phyloP scores from a whole-genome alignment of 345 rosid genomes.

The Anacardium occidentale region DNA sequence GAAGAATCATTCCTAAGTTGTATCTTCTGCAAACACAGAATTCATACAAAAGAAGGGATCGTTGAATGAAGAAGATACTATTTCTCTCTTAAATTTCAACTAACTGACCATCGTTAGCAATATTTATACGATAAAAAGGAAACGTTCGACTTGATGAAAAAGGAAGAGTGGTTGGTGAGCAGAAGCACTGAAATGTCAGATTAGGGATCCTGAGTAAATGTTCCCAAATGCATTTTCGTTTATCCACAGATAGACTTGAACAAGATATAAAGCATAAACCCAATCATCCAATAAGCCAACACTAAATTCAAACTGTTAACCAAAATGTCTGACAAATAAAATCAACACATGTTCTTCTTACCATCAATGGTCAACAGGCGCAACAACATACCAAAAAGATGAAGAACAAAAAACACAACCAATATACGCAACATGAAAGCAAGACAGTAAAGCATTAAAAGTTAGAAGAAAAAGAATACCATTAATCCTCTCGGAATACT shows the following conservation, averaged over 20 bases:
- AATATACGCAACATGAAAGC: neutral
- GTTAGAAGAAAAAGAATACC: slow-evolving; percentile 29
- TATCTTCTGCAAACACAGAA: neutral
- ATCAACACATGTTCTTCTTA: slow-evolving; percentile 11
- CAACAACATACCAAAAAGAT: slow-evolving; percentile 18
- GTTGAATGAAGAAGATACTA: neutral
- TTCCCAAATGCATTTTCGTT: slow-evolving; percentile 26
- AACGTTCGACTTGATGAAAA: slow-evolving; percentile 11
- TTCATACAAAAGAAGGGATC: neutral
- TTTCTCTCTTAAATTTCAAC: neutral
- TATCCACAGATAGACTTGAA: slow-evolving; percentile 19
- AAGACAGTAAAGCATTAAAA: slow-evolving; percentile 14
- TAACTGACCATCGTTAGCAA: neutral
- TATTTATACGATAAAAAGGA: neutral
- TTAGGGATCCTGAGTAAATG: slow-evolving; percentile 35
- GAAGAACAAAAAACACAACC: too few species aligned
- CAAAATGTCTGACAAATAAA: slow-evolving; percentile 18
- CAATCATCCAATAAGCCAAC: slow-evolving; percentile 16
- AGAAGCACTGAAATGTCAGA: slow-evolving; percentile 19
- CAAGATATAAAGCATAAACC: slow-evolving; percentile 13
- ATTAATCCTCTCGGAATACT: slow-evolving; percentile 41
- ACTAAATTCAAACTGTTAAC: slow-evolving; percentile 19
- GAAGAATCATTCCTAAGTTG: neutral
- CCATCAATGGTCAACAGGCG: slow-evolving; percentile 22
- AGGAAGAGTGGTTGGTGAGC: slow-evolving; percentile 17